Conservation (phyloP, 2,329 filamentous ascomycete species). For the Aspergillus novoparasiticus region DNA sequence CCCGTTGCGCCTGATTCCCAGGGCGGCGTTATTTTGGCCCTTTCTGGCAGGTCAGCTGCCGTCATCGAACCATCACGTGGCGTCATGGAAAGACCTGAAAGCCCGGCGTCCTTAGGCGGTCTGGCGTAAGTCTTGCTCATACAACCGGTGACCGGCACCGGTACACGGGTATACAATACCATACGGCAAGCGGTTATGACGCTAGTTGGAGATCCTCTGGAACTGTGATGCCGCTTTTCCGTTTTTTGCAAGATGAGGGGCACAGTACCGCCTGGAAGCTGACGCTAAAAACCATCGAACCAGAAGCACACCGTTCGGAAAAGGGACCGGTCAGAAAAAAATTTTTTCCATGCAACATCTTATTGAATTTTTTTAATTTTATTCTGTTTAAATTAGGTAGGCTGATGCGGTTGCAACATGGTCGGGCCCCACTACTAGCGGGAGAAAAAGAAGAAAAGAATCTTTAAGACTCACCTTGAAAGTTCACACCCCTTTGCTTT, state of each 20-base stretch:
- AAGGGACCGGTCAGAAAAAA: constrained; percentile 7
- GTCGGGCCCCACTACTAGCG: not conserved
- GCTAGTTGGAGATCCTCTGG: constrained; percentile 32
- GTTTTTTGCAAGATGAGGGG: constrained; percentile 14
- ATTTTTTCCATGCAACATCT: constrained; percentile 13
- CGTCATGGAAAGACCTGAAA: constrained; percentile 21
- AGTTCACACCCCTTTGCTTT: not conserved
- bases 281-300: constrained; percentile 16
- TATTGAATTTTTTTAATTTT: constrained; percentile 2
- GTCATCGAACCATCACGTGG: constrained; percentile 35
- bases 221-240: constrained; percentile 17
- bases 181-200: constrained; percentile 17
- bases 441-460: not conserved
- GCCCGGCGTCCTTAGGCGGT: constrained; percentile 16
- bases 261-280: constrained; percentile 6
- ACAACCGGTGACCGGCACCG: constrained; percentile 20
- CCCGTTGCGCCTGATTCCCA: not conserved
- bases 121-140: constrained; percentile 15
- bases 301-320: constrained; percentile 11
- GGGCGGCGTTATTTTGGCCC: constrained; percentile 11
- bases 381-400: not conserved
- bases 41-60: constrained; percentile 25
- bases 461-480: not conserved
- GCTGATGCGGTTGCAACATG: constrained; percentile 7
- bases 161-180: constrained; percentile 20